Base-by-base conservation (phyloP, 495 filamentous ascomycete species). In the Lepraria neglecta region DNA sequence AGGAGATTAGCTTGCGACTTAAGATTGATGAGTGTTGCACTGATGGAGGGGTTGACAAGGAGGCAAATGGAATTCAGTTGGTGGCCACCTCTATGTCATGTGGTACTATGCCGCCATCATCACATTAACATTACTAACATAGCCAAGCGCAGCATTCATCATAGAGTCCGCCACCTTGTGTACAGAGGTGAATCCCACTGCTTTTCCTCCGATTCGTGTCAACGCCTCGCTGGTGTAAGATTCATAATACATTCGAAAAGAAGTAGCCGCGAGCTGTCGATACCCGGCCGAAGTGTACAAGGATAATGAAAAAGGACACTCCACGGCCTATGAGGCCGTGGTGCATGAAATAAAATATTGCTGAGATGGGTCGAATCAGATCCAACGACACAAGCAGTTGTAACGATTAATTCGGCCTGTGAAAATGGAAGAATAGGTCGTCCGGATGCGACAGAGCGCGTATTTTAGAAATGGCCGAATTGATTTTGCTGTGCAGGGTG, bases 401-500 rank as follows among this genome's bases (percentile, higher is more conserved):
- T 54, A 10, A 54, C 10, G 35, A n/a, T 10, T 54, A 6, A 33
- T 54, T 19, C 19, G 46, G 33, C 46, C 42, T 21, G 21, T n/a
- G 19, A 17, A 56, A 30, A 43, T 33, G 21, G 35, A 51, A 35
- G 28, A 9, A 43, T 42, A 19, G 17, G 51, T 19, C 42, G 58
- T 30, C 27, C 7, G 46, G 31, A 44, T 12, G 19, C 38, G 52
- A 15, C 21, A 40, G 21, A 3, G 15, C 30, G 33, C 17, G 14
- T 17, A 12, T 33, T 12, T 48, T 30, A 61, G n/a, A 46, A 61
- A 27, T 61, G 59, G 35, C 55, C 55, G 52, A 61, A 61, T 43
- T 57, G 54, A 47, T 19, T 61, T 50, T 61, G 59, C 28, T 40
- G 42, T 24, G 50, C 55, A 27, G 59, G 65, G 44, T 71, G 69